Evolutionary conservation across 495 filamentous ascomycete genomes (phyloP), one percentile per base, ranked within the genome.

Genomic region (Entonaema liquescens): DNA sequence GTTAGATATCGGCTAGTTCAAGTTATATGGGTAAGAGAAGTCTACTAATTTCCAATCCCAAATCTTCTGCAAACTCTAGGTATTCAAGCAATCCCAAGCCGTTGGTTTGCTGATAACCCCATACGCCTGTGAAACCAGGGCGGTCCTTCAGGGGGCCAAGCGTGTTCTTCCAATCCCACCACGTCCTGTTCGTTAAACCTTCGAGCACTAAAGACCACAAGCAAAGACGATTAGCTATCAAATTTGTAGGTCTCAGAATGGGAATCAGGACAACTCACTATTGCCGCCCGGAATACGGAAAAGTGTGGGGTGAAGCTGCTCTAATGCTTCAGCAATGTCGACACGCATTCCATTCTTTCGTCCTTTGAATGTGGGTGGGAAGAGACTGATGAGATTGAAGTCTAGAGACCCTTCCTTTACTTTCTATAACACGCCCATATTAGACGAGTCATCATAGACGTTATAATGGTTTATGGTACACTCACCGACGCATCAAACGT

Each of bases 91-190:
- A 78, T 15, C 89, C 90, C 7, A 92, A 75, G 1, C 89, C 90
- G 61, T 90, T 84, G 5, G 86, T 89, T 40, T 89, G 85, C 23
- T 85, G 79, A 62, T 90, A 91, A 25, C 77, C 77, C 90, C 90
- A 92, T 42, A 85, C 79, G 28, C 85, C 89, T 15, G 85, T 77
- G 63, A 87, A 81, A 33, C 89, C 89, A 0, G 89, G 87, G 8
- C 90, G 83, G 50, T 90, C 78, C 29, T 85, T 87, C 2, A 91
- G 79, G 0, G 87, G 85, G 0, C 90, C 90, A 53, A 92, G 85
- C 2, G 89, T 90, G 60, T 86, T 80, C 71, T 90, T 89, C 90
- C 90, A 92, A 47, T 87, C 84, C 89, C 90, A 92, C 67, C 83
- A 82, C 47, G 79, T 81, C 17, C 74, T 76, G 36, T 84, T 79